Evolutionary conservation across 2,329 filamentous ascomycete species (phyloP), one percentile per base, ranked within the genome.

Genomic region (Pseudofabraea citricarpa): DNA sequence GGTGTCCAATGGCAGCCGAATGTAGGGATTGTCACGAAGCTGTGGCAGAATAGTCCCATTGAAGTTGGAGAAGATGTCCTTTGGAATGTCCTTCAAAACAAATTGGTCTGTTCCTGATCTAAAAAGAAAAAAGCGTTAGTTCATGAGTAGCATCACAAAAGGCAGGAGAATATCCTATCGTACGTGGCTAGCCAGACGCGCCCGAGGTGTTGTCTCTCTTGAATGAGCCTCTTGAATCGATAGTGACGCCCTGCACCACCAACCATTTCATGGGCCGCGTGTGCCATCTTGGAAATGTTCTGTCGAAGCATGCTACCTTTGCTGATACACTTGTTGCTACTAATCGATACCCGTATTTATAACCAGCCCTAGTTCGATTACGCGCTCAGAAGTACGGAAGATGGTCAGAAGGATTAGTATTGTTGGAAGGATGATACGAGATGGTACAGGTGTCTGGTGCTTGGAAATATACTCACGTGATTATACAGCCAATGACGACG

Each of bases 151-250:
- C 4, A 19, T 22, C 4, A 38, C 12, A 37, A 16, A 36, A 43
- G 43, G 43, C 16, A 16, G 37, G 15, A 36, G 36, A 16, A 41
- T 46, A n/a, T n/a, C n/a, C n/a, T 44, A 26, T 51, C 51, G n/a
- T 20, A 59, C 56, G 43, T 60, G 50, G 57, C 58, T 43, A 59
- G 44, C 60, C 60, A 64, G 33, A 64, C 59, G 26, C 56, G 53
- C 39, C 59, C 59, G 18, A 59, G 3, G 40, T 56, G 49, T 40
- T 50, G 50, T 54, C 60, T 58, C 44, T 64, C 58, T 48, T 64
- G 58, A 42, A 65, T 50, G 21, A 63, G 39, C 41, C 58, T 39
- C 29, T 57, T 61, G 45, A 61, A 62, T 12, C 43, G 16, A 53
- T 64, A 64, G 36, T 45, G 44, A 43, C 48, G 47, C 49, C 61